Evolutionary conservation across 495 filamentous ascomycete genomes (phyloP).

Genomic region (Aspergillus funiculosus): DNA sequence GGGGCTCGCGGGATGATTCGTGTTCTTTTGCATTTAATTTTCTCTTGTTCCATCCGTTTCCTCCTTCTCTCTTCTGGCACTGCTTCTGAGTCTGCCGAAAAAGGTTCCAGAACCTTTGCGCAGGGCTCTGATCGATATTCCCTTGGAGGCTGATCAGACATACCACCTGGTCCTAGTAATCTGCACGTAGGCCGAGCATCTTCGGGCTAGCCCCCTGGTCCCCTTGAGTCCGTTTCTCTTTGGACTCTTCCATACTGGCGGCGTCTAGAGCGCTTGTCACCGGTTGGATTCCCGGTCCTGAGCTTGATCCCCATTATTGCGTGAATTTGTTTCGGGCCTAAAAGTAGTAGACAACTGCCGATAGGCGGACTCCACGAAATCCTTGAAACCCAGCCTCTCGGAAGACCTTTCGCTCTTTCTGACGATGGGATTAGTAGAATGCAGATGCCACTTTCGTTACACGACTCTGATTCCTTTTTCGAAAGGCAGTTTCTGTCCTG

Average conservation of each 20-base stretch:
- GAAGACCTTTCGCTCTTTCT: slow-evolving; percentile 5
- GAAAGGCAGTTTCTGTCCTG: slow-evolving; percentile 8
- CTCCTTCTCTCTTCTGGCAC: not conserved
- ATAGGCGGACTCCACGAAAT: slow-evolving; percentile 10
- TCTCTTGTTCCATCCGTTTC: slow-evolving; percentile 10
- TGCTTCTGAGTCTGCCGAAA: not conserved
- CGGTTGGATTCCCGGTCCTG: slow-evolving; percentile 14
- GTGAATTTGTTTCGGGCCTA: slow-evolving; percentile 1
- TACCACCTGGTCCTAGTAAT: not conserved
- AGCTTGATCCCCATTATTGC: slow-evolving; percentile 1
- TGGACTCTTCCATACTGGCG: slow-evolving; percentile 16
- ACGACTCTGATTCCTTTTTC: slow-evolving; percentile 11
- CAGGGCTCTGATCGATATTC: slow-evolving; percentile 3
- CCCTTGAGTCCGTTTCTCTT: slow-evolving; percentile 12
- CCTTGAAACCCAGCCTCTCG: slow-evolving; percentile 1
- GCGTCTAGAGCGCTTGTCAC: slow-evolving; percentile 40
- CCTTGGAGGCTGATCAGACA: slow-evolving; percentile 4
- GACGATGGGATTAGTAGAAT: slow-evolving; percentile 1
- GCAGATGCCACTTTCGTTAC: slow-evolving; percentile 12
- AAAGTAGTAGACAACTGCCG: slow-evolving; percentile 14
- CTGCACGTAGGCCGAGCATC: slow-evolving; percentile 8
- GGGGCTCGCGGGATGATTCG: slow-evolving; percentile 5
- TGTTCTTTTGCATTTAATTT: slow-evolving; percentile 6
- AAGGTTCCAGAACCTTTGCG: not conserved
- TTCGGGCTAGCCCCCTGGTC: too few species aligned